Conservation (phyloP, 2,329 filamentous ascomycete species). For the Exophiala bonariae region DNA sequence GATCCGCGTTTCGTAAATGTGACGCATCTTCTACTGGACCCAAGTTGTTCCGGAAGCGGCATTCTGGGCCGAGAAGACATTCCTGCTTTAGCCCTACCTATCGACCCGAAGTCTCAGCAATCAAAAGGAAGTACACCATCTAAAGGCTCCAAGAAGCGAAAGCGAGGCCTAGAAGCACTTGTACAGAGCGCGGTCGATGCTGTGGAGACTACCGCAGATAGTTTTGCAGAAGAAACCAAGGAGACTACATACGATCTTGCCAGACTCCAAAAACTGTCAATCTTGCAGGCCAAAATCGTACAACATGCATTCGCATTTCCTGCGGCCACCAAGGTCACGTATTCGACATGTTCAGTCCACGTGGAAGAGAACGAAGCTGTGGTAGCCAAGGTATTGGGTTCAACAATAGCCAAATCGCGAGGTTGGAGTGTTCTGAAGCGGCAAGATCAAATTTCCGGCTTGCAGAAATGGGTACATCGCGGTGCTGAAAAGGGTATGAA, state of each 20-base stretch:
- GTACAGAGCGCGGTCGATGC: constrained; percentile 13
- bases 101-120: constrained; percentile 22
- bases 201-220: constrained; percentile 16
- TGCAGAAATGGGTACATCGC: constrained; percentile 72
- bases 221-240: constrained; percentile 51
- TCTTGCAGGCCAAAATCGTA: constrained; percentile 79
- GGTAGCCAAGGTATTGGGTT: constrained; percentile 69
- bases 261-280: constrained; percentile 71
- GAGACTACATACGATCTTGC: constrained; percentile 46
- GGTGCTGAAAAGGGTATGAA: constrained; percentile 51
- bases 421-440: constrained; percentile 79
- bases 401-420: constrained; percentile 61
- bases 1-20: constrained; percentile 66
- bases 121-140: constrained; percentile 34
- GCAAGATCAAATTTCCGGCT: constrained; percentile 71
- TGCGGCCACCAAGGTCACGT: constrained; percentile 72
- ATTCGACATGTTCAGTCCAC: constrained; percentile 91
- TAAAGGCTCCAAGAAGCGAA: constrained; percentile 43
- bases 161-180: constrained; percentile 31
- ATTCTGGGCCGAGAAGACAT: constrained; percentile 86
- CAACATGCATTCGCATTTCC: constrained; percentile 84
- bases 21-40: constrained; percentile 81
- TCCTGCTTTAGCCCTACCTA: constrained; percentile 65
- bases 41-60: constrained; percentile 92
- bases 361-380: constrained; percentile 86